These are phyloP conservation scores for Rhizopogon vesiculosus DNA, from an alignment of 768 basidiomycete species.

Conservation along the genomic window DNA sequence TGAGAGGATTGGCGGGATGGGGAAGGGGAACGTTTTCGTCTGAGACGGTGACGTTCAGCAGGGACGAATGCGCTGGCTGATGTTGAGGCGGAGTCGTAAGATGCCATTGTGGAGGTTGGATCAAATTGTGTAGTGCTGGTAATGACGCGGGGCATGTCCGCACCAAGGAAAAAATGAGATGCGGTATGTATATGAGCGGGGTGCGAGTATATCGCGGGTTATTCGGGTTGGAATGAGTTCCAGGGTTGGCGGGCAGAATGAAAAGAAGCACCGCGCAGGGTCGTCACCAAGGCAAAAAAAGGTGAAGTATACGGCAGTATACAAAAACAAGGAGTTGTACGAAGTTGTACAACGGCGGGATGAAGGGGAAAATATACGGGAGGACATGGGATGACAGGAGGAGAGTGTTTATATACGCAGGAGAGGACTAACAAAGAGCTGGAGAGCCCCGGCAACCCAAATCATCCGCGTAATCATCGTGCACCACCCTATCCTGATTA, in stretches of 20 bases:
- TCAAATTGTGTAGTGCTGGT: slow-evolving; percentile 5
- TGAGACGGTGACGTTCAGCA: slow-evolving; percentile 18
- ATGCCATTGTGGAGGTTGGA: slow-evolving; percentile 8
- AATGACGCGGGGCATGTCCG: slow-evolving; percentile 3
- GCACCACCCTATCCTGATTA: slow-evolving; percentile 11
- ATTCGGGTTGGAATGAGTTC: slow-evolving; percentile 1
- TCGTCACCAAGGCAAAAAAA: neutral
- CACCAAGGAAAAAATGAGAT: neutral
- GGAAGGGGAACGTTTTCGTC: slow-evolving; percentile 20
- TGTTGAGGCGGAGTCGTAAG: slow-evolving; percentile 16
- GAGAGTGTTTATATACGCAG: slow-evolving; percentile 17
- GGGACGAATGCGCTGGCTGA: slow-evolving; percentile 12
- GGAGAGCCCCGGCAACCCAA: slow-evolving; percentile 18
- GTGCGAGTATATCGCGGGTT: slow-evolving; percentile 1
- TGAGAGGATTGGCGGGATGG: slow-evolving; percentile 20
- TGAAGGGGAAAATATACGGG: slow-evolving; percentile 12
- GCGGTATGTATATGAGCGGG: neutral
- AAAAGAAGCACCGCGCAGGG: slow-evolving; percentile 2
- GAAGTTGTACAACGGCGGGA: neutral
- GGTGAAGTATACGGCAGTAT: neutral
- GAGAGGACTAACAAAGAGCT: slow-evolving; percentile 21
- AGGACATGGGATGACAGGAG: slow-evolving; percentile 23
- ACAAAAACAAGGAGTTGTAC: neutral
- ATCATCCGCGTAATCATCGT: slow-evolving; percentile 21
- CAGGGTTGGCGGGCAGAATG: slow-evolving; percentile 7